phyloP scores from a whole-genome alignment of 352 stramenopile genomes.

The Albugo candida region DNA sequence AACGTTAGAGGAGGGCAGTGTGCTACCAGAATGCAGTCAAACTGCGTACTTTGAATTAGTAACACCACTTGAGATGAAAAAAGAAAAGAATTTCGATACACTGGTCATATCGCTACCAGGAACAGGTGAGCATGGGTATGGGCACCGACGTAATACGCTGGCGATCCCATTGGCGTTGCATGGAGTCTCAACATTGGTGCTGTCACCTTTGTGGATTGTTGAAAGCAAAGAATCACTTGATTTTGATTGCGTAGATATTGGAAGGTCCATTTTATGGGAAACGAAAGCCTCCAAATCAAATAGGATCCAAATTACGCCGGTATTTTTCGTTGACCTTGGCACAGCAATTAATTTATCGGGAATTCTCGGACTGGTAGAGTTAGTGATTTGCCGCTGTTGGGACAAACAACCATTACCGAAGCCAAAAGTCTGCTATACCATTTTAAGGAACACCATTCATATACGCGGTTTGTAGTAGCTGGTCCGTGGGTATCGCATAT shows the following conservation, averaged over 20 bases:
- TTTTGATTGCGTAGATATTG: slow-evolving; percentile 23
- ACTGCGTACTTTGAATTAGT: slow-evolving; percentile 49
- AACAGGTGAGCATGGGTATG: slow-evolving; percentile 54
- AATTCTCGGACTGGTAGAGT: slow-evolving; percentile 14
- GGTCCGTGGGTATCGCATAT: slow-evolving; percentile 4
- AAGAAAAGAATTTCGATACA: slow-evolving; percentile 3
- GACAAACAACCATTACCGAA: slow-evolving; percentile 67
- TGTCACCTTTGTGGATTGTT: neutral
- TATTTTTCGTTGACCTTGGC: slow-evolving; percentile 5
- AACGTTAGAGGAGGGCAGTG: slow-evolving; percentile 26
- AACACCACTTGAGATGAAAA: slow-evolving; percentile 33
- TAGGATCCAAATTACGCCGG: slow-evolving; percentile 52
- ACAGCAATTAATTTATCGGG: neutral
- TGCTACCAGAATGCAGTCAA: slow-evolving; percentile 32
- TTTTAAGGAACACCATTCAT: slow-evolving; percentile 27
- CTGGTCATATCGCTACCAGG: slow-evolving; percentile 31
- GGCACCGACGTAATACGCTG: slow-evolving; percentile 42
- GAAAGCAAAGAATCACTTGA: neutral
- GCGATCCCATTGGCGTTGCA: slow-evolving; percentile 38
- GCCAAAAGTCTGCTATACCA: slow-evolving; percentile 53
- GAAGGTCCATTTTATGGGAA: slow-evolving; percentile 66
- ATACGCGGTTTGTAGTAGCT: slow-evolving; percentile 40
- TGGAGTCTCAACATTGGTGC: slow-evolving; percentile 42
- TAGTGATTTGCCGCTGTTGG: slow-evolving; percentile 47
- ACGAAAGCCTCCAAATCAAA: slow-evolving; percentile 36